Evolutionary conservation across 352 stramenopile genomes (phyloP).

Genomic region (Phytophthora capsici): DNA sequence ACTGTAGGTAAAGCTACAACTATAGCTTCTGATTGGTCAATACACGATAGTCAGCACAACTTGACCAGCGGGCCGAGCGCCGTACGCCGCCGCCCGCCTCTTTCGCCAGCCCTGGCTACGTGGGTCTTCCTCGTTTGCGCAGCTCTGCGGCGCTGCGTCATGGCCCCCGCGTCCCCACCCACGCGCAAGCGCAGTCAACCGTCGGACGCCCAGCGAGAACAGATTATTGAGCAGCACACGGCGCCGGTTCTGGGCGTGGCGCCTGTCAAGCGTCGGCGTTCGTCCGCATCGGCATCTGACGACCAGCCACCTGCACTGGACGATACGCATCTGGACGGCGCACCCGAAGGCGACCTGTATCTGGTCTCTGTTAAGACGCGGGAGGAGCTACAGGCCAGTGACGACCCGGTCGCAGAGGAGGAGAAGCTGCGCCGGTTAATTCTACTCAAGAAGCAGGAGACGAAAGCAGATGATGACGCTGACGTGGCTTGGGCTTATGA

Average conservation of each 20-base stretch:
- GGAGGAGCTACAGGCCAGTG: conserved; percentile 50
- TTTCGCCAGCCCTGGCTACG: conserved; percentile 28
- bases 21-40: too few species aligned
- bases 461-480: conserved; percentile 5
- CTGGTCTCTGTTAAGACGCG: conserved; percentile 56
- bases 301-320: conserved; percentile 1
- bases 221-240: conserved; percentile 29
- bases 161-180: conserved; percentile 18
- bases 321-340: conserved; percentile 46
- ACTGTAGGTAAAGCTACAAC: too few species aligned
- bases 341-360: conserved; percentile 65
- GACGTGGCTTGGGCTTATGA: conserved; percentile 49
- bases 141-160: conserved; percentile 38
- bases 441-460: conserved; percentile 17
- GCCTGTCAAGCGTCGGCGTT: conserved; percentile 40
- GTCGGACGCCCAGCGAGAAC: conserved; percentile 10
- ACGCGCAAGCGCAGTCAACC: conserved; percentile 35
- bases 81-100: background rate
- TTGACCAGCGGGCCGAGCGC: background rate
- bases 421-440: conserved; percentile 45
- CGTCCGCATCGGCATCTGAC: conserved; percentile 18
- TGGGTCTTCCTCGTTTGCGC: conserved; percentile 28
- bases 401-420: conserved; percentile 38
- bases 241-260: conserved; percentile 27
- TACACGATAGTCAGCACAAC: too few species aligned